These are phyloP conservation scores for Creolimax fragrantissima DNA, from an alignment of 78 protist species.

Conservation along the genomic window DNA sequence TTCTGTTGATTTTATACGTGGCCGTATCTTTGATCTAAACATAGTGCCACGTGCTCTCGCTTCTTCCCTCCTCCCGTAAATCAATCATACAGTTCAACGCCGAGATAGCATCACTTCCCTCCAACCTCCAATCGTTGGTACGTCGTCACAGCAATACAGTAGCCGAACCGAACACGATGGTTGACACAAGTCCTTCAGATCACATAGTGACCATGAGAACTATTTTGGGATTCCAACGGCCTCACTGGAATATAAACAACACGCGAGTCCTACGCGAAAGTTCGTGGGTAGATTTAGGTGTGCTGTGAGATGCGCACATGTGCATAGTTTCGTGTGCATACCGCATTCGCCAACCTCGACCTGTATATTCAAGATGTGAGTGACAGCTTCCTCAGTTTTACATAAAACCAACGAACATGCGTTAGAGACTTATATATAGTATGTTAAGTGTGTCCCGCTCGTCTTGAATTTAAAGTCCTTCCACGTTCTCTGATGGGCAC, in stretches of 20 bases:
- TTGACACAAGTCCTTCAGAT: neutral
- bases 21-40: neutral
- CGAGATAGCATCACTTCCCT: neutral
- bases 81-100: neutral
- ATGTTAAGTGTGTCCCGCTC: no score
- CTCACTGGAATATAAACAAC: neutral
- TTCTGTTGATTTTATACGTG: neutral
- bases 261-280: neutral
- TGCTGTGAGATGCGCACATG: no score
- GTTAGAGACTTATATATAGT: no score
- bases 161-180: neutral
- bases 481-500: no score
- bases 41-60: neutral
- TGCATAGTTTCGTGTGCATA: no score
- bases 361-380: no score
- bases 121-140: neutral
- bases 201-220: neutral
- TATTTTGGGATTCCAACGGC: neutral
- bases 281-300: neutral
- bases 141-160: neutral
- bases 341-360: no score
- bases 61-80: neutral
- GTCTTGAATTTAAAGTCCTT: no score
- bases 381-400: no score
- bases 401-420: no score